Conservation (phyloP, 2,329 filamentous ascomycete genomes). For the Phoma sp. region DNA sequence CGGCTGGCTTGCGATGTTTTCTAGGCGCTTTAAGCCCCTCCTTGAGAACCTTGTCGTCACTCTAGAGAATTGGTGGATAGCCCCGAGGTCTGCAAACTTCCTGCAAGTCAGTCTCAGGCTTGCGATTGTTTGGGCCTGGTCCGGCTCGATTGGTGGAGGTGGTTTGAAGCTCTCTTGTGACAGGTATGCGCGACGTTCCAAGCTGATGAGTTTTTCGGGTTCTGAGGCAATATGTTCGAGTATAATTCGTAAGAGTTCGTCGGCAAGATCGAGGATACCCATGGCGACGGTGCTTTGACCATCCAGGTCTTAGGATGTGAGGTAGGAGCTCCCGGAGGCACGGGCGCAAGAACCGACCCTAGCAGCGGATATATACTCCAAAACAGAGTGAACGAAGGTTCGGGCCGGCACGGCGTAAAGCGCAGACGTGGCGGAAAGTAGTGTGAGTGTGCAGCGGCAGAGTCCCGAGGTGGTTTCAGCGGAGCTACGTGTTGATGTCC, state of each 20-base stretch:
- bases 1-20: constrained; percentile 57
- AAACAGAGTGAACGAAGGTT: constrained; percentile 22
- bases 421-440: constrained; percentile 33
- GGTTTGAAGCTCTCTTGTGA: constrained; percentile 61
- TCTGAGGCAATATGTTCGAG: constrained; percentile 62
- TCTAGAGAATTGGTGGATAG: constrained; percentile 59
- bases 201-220: constrained; percentile 58
- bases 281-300: constrained; percentile 38
- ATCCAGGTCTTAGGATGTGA: constrained; percentile 32
- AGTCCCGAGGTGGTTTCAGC: constrained; percentile 29
- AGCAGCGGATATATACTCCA: constrained; percentile 31
- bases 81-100: constrained; percentile 59
- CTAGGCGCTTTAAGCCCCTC: constrained; percentile 58
- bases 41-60: constrained; percentile 61
- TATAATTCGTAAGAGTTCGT: constrained; percentile 60
- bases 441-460: constrained; percentile 29
- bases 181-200: constrained; percentile 59
- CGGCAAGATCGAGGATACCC: constrained; percentile 53
- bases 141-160: constrained; percentile 51
- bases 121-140: constrained; percentile 50
- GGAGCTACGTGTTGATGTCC: constrained; percentile 37
- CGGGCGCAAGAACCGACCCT: constrained; percentile 23
- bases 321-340: constrained; percentile 12
- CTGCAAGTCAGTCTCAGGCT: constrained; percentile 45
- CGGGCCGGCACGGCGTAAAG: constrained; percentile 33